phyloP scores from a whole-genome alignment of 2,329 filamentous ascomycete species.

The Trichoderma sp. region DNA sequence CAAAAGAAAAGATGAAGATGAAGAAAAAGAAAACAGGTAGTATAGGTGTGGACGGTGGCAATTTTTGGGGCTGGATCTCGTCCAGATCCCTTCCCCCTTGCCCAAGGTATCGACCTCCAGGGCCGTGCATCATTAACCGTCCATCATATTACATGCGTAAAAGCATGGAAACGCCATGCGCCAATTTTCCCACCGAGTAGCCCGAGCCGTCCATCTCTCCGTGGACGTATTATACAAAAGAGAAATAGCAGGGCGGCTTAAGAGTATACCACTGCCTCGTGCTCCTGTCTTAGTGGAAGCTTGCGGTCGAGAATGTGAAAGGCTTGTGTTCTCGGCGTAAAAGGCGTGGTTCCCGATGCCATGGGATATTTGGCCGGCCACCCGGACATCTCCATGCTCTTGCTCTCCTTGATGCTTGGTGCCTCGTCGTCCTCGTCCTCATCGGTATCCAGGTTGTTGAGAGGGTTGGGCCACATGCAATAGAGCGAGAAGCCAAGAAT shows the following conservation, averaged over 20 bases:
- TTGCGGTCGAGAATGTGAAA: conserved; percentile 62
- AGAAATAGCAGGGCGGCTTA: not conserved
- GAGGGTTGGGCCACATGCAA: conserved; percentile 55
- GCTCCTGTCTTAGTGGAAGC: conserved; percentile 45
- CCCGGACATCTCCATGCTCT: conserved; percentile 54
- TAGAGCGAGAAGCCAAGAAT: conserved; percentile 59
- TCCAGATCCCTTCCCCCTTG: not conserved
- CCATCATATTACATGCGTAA: not conserved
- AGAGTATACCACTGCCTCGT: not conserved
- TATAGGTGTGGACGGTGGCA: not conserved
- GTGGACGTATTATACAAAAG: not conserved
- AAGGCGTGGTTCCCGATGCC: conserved; percentile 40
- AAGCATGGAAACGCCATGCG: not conserved
- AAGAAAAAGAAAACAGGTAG: not conserved
- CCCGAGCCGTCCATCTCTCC: not conserved
- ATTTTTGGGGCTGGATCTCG: not conserved
- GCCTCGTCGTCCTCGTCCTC: conserved; percentile 40
- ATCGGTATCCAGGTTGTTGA: conserved; percentile 45
- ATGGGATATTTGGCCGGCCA: conserved; percentile 23
- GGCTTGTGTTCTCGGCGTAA: conserved; percentile 64
- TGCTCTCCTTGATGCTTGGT: conserved; percentile 31
- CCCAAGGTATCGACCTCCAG: conserved; percentile 5
- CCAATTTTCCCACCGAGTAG: not conserved
- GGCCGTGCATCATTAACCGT: conserved; percentile 7
- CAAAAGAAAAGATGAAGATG: not conserved